These are phyloP conservation scores for Pseudogymnoascus pannorum DNA, from an alignment of 2,329 filamentous ascomycete species.

Conservation along the genomic window DNA sequence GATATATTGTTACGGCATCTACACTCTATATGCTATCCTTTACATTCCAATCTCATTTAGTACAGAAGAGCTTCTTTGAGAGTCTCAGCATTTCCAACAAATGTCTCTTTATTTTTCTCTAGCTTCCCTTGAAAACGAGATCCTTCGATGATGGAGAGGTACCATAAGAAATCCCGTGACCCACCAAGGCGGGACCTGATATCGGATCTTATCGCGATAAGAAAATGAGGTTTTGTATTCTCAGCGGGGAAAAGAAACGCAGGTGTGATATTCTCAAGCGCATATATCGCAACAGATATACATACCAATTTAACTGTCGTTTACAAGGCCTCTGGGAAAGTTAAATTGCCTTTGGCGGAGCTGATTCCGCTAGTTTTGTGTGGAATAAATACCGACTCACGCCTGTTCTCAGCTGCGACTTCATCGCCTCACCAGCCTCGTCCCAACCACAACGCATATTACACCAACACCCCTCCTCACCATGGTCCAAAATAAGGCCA, in stretches of 20 bases:
- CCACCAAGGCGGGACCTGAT: not conserved
- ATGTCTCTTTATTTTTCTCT: not conserved
- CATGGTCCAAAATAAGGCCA: constrained; percentile 8
- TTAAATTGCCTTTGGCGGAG: not conserved
- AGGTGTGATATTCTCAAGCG: not conserved
- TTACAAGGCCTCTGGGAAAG: not conserved
- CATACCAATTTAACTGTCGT: not conserved
- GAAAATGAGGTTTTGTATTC: constrained; percentile 4
- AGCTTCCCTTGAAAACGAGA: not conserved
- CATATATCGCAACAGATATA: not conserved
- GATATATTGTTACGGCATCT: not conserved
- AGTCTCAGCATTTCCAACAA: not conserved
- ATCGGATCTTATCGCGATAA: constrained; percentile 1
- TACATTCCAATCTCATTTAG: not conserved
- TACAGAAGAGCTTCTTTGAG: not conserved
- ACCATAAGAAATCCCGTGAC: not conserved
- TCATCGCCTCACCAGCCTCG: not conserved
- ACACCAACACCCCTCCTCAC: not conserved
- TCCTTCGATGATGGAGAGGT: not conserved
- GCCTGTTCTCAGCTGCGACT: not conserved
- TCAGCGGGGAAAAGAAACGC: not conserved
- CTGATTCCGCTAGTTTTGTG: not conserved
- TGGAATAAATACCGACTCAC: not conserved
- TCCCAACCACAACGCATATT: not conserved
- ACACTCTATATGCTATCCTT: not conserved